Percentiles rank a stretch among this genome's conserved stretches.
phyloP scores from a whole-genome alignment of 768 basidiomycete genomes.

The Lentinus brumalis region DNA sequence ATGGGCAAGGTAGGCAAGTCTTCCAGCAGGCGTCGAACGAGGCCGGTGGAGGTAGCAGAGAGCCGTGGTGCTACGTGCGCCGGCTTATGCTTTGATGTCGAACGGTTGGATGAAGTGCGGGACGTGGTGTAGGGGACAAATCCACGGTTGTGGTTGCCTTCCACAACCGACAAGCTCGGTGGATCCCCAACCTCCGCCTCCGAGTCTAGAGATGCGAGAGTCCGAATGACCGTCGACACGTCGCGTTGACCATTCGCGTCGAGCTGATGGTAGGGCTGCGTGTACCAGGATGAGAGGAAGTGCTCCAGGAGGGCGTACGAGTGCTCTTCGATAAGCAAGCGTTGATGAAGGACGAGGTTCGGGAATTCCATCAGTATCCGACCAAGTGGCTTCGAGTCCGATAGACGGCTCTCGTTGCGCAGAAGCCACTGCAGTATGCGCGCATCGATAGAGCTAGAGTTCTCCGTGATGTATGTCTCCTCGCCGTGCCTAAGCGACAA shows the following conservation, averaged over 20 bases:
- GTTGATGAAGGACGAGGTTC: neutral
- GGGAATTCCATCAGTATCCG: neutral
- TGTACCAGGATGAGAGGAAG: neutral
- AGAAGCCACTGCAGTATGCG: slow-evolving; percentile 1
- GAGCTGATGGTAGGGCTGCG: neutral
- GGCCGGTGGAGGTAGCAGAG: neutral
- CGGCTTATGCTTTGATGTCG: too few relatives aligned
- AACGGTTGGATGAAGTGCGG: too few relatives aligned
- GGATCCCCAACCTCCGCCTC: neutral
- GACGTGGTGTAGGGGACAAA: too few relatives aligned
- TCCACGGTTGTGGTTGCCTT: too few relatives aligned
- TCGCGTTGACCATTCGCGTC: neutral
- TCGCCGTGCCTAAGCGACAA: slow-evolving; percentile 2
- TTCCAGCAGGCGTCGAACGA: neutral
- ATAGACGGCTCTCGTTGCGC: neutral
- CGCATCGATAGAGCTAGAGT: slow-evolving; percentile 5
- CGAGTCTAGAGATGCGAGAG: neutral
- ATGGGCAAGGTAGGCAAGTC: neutral
- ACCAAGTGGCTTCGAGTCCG: neutral
- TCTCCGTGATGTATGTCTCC: neutral
- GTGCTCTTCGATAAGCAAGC: neutral
- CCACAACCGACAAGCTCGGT: neutral
- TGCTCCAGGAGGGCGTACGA: neutral
- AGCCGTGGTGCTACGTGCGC: neutral
- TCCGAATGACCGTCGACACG: neutral